Evolutionary conservation across 2,329 filamentous ascomycete species (phyloP).

Genomic region (Claviceps arundinis): DNA sequence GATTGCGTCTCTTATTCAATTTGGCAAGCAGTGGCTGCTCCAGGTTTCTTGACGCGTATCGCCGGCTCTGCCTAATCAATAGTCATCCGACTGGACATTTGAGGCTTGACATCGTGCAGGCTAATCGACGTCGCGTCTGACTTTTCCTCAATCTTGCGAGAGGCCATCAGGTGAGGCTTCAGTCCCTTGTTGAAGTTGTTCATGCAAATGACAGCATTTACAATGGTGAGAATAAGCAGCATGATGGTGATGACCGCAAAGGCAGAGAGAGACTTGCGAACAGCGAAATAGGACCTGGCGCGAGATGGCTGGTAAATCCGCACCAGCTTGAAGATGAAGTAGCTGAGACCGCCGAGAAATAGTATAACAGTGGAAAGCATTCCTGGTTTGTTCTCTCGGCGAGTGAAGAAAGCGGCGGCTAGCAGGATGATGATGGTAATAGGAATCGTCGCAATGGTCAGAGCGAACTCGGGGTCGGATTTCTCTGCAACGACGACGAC

Average conservation of each 20-base stretch:
- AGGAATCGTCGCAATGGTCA: slow-evolving; percentile 82
- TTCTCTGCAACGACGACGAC: slow-evolving; percentile 71
- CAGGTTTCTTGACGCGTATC: background rate
- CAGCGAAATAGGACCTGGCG: slow-evolving; percentile 54
- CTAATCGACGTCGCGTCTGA: slow-evolving; percentile 42
- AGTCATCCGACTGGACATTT: slow-evolving; percentile 44
- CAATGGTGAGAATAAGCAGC: slow-evolving; percentile 76
- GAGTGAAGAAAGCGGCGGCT: slow-evolving; percentile 72
- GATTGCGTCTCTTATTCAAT: background rate
- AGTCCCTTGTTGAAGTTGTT: slow-evolving; percentile 82
- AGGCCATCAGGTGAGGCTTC: slow-evolving; percentile 66
- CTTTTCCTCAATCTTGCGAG: slow-evolving; percentile 36
- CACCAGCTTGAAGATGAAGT: slow-evolving; percentile 96
- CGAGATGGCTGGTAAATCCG: slow-evolving; percentile 72
- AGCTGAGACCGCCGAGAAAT: slow-evolving; percentile 79
- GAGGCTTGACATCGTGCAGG: slow-evolving; percentile 42
- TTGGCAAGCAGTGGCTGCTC: background rate
- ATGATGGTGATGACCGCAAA: slow-evolving; percentile 90
- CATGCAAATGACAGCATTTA: slow-evolving; percentile 77
- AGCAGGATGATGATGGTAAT: slow-evolving; percentile 83
- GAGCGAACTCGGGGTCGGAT: slow-evolving; percentile 60
- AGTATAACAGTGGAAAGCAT: slow-evolving; percentile 69
- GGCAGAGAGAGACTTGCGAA: slow-evolving; percentile 74
- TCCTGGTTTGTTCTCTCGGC: slow-evolving; percentile 66
- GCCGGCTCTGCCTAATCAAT: slow-evolving; percentile 37